phyloP scores from a whole-genome alignment of 208 protist species.

The Acanthamoeba pearcei region DNA sequence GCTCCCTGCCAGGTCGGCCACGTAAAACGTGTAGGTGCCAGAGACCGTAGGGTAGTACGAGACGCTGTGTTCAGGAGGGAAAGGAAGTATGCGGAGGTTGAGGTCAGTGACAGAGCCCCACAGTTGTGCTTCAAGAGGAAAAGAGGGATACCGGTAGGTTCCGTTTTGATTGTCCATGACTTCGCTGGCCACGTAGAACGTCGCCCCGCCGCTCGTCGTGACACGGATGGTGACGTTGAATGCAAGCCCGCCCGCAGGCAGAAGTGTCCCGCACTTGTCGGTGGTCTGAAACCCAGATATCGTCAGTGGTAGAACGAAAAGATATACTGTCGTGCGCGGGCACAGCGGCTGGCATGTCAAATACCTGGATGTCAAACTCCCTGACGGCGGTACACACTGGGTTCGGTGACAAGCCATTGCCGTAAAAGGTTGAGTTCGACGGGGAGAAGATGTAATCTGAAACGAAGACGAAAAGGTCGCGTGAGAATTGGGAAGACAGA shows the following conservation, averaged over 20 bases:
- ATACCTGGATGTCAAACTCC: slow-evolving; percentile 70
- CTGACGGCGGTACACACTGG: slow-evolving; percentile 45
- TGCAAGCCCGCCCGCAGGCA: neutral
- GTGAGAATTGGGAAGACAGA: neutral
- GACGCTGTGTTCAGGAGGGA: neutral
- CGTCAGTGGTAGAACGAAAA: neutral
- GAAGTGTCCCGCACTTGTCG: neutral
- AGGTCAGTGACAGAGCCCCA: neutral
- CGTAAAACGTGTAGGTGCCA: slow-evolving; percentile 20
- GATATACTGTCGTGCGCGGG: neutral
- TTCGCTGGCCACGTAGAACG: neutral
- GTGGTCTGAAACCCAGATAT: neutral
- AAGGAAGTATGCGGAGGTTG: neutral
- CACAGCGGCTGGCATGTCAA: neutral
- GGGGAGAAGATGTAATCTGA: slow-evolving; percentile 55
- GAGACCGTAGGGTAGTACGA: neutral
- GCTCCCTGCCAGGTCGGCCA: neutral
- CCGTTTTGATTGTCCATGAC: slow-evolving; percentile 61
- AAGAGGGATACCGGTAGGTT: slow-evolving; percentile 39
- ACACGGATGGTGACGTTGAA: slow-evolving; percentile 28
- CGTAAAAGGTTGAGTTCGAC: slow-evolving; percentile 5
- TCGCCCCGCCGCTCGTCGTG: neutral
- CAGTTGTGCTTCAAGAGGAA: neutral
- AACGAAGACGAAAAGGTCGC: neutral
- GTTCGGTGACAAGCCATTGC: slow-evolving; percentile 16